Conservation (phyloP, 1,139 yeast genomes). For the Oligophagozyma castellii region DNA sequence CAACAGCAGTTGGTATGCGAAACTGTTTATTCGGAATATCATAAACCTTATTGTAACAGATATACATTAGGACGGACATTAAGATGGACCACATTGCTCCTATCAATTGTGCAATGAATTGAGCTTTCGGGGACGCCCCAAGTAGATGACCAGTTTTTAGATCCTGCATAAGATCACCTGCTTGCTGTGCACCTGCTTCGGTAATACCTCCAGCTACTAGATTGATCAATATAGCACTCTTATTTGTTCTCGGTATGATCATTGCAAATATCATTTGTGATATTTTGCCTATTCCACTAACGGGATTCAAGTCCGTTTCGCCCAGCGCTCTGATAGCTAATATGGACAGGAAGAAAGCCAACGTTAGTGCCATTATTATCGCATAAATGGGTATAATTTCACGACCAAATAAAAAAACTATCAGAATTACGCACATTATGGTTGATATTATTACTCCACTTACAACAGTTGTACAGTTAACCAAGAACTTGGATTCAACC, state of each 20-base stretch:
- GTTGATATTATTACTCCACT: slow-evolving; percentile 55
- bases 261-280: slow-evolving; percentile 82
- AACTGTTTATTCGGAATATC: slow-evolving; percentile 70
- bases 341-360: slow-evolving; percentile 69
- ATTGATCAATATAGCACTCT: slow-evolving; percentile 72
- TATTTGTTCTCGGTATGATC: slow-evolving; percentile 60
- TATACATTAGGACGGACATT: slow-evolving; percentile 69
- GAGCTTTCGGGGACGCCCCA: slow-evolving; percentile 89
- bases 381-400: slow-evolving; percentile 58
- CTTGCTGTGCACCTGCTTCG: slow-evolving; percentile 98
- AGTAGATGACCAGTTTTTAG: slow-evolving; percentile 83
- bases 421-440: slow-evolving; percentile 48
- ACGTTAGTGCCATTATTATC: slow-evolving; percentile 46
- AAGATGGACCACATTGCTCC: slow-evolving; percentile 79
- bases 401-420: slow-evolving; percentile 52
- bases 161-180: slow-evolving; percentile 97
- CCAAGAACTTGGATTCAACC: slow-evolving; percentile 35
- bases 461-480: slow-evolving; percentile 37
- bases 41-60: slow-evolving; percentile 67
- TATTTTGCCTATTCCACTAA: slow-evolving; percentile 88
- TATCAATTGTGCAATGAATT: slow-evolving; percentile 74
- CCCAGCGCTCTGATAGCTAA: slow-evolving; percentile 90
- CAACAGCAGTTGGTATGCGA: slow-evolving; percentile 86
- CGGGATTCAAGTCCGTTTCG: slow-evolving; percentile 94
- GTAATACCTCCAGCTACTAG: slow-evolving; percentile 93